Conservation (phyloP, 805 yeast species). For the Saccharomyces eubayanus region DNA sequence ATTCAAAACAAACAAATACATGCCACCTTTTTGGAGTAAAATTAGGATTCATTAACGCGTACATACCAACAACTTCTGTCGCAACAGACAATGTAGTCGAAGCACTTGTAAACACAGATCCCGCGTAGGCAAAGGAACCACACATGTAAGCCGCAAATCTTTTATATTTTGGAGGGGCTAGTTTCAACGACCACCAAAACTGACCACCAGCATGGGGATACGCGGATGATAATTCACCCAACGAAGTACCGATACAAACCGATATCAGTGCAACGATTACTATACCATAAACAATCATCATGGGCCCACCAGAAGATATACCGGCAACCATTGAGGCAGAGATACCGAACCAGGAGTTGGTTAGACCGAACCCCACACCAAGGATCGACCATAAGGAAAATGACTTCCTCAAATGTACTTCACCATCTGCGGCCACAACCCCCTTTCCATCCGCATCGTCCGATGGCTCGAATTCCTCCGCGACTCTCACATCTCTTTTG, state of each 20-base stretch:
- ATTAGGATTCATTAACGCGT: slow-evolving; percentile 27
- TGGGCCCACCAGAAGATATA: slow-evolving; percentile 52
- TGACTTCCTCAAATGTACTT: slow-evolving; percentile 31
- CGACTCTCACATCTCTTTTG: neutral
- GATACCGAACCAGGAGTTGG: slow-evolving; percentile 59
- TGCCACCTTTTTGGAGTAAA: slow-evolving; percentile 46
- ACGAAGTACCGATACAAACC: slow-evolving; percentile 41
- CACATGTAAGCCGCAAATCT: slow-evolving; percentile 48
- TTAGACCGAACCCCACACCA: slow-evolving; percentile 55
- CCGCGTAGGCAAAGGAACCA: slow-evolving; percentile 60
- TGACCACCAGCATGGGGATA: slow-evolving; percentile 62
- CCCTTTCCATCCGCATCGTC: neutral
- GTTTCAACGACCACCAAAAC: slow-evolving; percentile 49
- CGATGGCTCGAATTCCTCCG: neutral
- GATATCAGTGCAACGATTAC: slow-evolving; percentile 45
- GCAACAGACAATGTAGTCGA: slow-evolving; percentile 54
- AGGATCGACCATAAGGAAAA: slow-evolving; percentile 44
- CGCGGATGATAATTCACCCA: slow-evolving; percentile 49
- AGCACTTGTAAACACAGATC: slow-evolving; percentile 56
- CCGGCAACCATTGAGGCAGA: slow-evolving; percentile 53
- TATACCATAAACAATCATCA: slow-evolving; percentile 52
- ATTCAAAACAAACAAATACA: slow-evolving; percentile 44
- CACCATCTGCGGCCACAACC: slow-evolving; percentile 9
- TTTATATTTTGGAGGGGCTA: slow-evolving; percentile 41
- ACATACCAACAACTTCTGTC: slow-evolving; percentile 46